Percentiles rank a stretch among this genome's conserved stretches.
Conservation (phyloP, 1,284 basidiomycete species). For the Rhodotorula sp. region DNA sequence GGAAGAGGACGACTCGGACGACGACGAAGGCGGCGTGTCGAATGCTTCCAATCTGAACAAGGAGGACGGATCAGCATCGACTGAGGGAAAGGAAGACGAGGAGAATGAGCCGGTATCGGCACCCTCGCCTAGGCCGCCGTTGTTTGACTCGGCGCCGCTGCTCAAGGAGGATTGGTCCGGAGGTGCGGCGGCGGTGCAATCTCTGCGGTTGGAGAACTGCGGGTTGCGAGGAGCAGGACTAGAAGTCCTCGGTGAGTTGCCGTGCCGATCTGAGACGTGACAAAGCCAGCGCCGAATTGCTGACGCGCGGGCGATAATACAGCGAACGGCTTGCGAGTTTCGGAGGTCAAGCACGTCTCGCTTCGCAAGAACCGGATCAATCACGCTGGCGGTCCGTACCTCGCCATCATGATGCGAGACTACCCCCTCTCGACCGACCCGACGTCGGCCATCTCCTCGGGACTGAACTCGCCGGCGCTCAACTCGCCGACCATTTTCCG, state of each 20-base stretch:
- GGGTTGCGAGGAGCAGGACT: constrained; percentile 67
- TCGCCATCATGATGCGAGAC: constrained; percentile 93
- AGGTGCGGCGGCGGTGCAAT: constrained; percentile 48
- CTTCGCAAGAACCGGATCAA: constrained; percentile 81
- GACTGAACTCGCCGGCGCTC: constrained; percentile 45
- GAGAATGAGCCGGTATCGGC: background rate
- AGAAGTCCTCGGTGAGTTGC: constrained; percentile 68
- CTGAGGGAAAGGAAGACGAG: background rate
- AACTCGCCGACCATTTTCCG: constrained; percentile 28
- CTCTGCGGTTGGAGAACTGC: constrained; percentile 80
- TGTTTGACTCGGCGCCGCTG: constrained; percentile 40
- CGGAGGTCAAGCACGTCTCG: constrained; percentile 79
- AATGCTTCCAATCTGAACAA: background rate
- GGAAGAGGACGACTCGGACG: constrained; percentile 13
- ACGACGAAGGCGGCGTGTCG: background rate
- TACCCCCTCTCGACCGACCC: constrained; percentile 54
- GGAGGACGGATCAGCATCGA: background rate
- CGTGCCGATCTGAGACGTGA: background rate
- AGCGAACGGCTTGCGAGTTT: constrained; percentile 79
- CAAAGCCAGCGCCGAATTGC: background rate
- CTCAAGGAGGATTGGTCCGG: constrained; percentile 16
- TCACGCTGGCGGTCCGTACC: constrained; percentile 75
- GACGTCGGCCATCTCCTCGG: constrained; percentile 31
- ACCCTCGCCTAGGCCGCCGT: constrained; percentile 42
- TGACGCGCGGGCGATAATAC: constrained; percentile 15